A percentile compares a stretch with the other conserved stretches of the same genome.
Evolutionary conservation across 768 basidiomycete species (phyloP).

Genomic region (Gautieria morchelliformis): DNA sequence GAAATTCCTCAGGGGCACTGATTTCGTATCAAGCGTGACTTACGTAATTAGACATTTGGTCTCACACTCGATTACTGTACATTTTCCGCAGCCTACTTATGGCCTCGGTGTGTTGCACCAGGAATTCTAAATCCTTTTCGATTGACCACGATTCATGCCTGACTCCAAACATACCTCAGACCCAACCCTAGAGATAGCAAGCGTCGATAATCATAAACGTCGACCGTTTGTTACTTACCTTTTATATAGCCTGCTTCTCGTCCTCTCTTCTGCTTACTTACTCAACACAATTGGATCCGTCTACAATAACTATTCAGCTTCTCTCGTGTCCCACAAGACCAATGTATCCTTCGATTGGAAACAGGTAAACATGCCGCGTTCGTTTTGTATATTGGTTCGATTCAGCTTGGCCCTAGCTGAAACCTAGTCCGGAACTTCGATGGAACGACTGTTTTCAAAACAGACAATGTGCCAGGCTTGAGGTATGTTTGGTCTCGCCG

Average conservation of each 20-base stretch:
- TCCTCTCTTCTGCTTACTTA: background rate
- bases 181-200: too few relatives aligned
- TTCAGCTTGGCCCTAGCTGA: slow-evolving; percentile 9
- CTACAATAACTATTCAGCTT: background rate
- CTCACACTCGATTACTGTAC: too few relatives aligned
- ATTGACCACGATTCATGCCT: too few relatives aligned
- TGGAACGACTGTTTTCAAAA: slow-evolving; percentile 21
- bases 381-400: too few relatives aligned
- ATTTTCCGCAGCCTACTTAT: too few relatives aligned
- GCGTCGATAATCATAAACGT: background rate
- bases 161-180: too few relatives aligned
- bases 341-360: background rate
- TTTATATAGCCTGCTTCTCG: background rate
- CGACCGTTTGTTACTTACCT: background rate
- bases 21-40: too few relatives aligned
- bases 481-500: slow-evolving; percentile 11
- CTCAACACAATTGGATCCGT: background rate
- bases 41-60: too few relatives aligned
- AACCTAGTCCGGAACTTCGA: slow-evolving; percentile 15
- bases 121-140: too few relatives aligned
- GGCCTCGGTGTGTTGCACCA: too few relatives aligned
- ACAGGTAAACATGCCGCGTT: background rate
- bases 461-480: slow-evolving; percentile 25
- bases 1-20: too few relatives aligned
- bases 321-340: background rate